A percentile compares a stretch with the other conserved stretches of the same genome.
Conservation (phyloP, 1,284 basidiomycete genomes). For the Ceratorhiza oryzae-sativae region DNA sequence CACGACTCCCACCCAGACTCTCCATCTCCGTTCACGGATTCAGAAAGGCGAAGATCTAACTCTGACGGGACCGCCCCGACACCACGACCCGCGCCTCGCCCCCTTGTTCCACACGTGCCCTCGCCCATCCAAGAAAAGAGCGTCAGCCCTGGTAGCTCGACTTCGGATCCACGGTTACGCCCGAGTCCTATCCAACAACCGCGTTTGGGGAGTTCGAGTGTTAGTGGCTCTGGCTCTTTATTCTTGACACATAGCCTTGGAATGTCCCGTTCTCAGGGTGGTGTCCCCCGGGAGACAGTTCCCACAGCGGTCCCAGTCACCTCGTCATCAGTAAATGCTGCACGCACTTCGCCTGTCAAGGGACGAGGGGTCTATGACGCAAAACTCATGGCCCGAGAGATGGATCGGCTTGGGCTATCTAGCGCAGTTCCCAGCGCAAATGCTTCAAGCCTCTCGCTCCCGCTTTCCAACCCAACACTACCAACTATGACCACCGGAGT, state of each 20-base stretch:
- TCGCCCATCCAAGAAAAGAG: constrained; percentile 28
- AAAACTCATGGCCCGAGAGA: constrained; percentile 60
- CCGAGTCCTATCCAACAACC: neutral
- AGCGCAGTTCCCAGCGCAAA: constrained; percentile 35
- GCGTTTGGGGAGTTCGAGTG: constrained; percentile 10
- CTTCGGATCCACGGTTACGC: constrained; percentile 12
- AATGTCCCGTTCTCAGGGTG: constrained; percentile 35
- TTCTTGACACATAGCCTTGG: constrained; percentile 28
- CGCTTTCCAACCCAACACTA: constrained; percentile 49
- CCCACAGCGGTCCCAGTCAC: constrained; percentile 24
- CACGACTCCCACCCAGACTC: constrained; percentile 30
- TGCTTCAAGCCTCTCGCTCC: constrained; percentile 20
- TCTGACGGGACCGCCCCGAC: constrained; percentile 27
- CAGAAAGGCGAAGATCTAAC: constrained; percentile 13
- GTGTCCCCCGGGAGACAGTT: constrained; percentile 8
- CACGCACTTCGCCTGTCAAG: constrained; percentile 24
- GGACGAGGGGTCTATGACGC: constrained; percentile 38
- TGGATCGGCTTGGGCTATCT: constrained; percentile 72
- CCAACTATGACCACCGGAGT: constrained; percentile 45
- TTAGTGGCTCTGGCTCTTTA: constrained; percentile 5
- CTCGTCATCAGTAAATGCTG: constrained; percentile 33
- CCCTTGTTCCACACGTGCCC: constrained; percentile 31
- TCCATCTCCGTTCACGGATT: neutral
- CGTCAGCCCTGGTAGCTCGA: constrained; percentile 6
- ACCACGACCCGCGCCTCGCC: constrained; percentile 16